Base-by-base conservation (phyloP, 2,329 filamentous ascomycete species). In the Fusarium drepaniforme region DNA sequence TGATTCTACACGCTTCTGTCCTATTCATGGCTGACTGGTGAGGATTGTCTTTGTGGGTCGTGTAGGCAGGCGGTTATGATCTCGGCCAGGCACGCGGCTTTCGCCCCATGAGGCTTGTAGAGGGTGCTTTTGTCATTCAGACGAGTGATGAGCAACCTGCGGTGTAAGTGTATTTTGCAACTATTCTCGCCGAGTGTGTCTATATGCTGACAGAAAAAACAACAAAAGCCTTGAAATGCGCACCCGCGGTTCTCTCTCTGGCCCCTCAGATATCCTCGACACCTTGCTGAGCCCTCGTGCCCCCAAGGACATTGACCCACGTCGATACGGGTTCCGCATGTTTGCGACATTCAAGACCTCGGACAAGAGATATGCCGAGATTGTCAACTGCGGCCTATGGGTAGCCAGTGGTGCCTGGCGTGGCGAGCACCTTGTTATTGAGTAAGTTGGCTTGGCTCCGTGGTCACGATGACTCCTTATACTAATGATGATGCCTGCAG, bases 291-390 rank as follows among this genome's bases (percentile, higher is more conserved):
- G 81, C 68, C 82, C 83, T 1, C 79, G 81, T 21, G 77, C 82
- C 49, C 79, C 82, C 53, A 83, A 83, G 75, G 79, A 83, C 66
- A 84, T 86, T 61, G 83, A 85, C 66, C 83, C 84, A 13, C 82
- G 83, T 16, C 83, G 83, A 65, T 88, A 88, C 73, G 85, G 84
- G 68, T 88, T 88, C 73, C 84, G 86, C 71, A 81, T 88, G 75
- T 87, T 86, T 67, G 84, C 86, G 68, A 86, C 85, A 21, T 85
- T 88, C 81, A 86, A 88, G 77, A 88, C 87, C 25, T 82, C 85
- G 4, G 87, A 88, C 78, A 84, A 86, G 76, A 83, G 87, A 35
- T 88, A 88, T 73, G 82, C 82, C 58, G 85, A 87, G 65, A 84
- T 84, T 67, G 83, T 88, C 28, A 88, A 88, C 77, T 87, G 84